Percentiles rank a stretch among this genome's conserved stretches.
Conservation (phyloP, 352 stramenopile species). For the Thalassiosira hispida region DNA sequence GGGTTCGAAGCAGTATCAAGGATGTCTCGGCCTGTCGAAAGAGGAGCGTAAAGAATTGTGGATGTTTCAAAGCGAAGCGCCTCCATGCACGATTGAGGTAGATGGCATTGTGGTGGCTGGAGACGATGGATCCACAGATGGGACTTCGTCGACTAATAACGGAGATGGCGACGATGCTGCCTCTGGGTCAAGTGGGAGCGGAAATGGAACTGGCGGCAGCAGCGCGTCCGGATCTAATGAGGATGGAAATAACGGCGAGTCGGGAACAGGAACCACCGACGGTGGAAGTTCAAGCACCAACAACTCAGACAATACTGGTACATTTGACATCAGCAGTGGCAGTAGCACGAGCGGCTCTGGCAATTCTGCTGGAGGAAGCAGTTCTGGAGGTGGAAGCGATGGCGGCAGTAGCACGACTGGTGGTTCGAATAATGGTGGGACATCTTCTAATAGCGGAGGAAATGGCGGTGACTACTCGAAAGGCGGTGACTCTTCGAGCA, state of each 20-base stretch:
- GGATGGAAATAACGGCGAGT: not conserved
- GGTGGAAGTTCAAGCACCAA: not conserved
- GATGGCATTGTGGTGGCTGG: slow-evolving; percentile 2
- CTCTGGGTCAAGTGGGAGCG: not conserved
- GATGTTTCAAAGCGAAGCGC: slow-evolving; percentile 6
- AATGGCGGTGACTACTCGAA: not conserved
- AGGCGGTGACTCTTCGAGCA: not conserved
- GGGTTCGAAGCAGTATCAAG: not conserved
- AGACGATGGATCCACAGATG: slow-evolving; percentile 1
- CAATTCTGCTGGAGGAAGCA: not conserved
- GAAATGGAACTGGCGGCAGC: not conserved
- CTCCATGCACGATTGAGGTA: slow-evolving; percentile 2
- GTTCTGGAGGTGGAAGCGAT: not conserved
- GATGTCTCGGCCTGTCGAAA: slow-evolving; percentile 21
- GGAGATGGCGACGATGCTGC: not conserved
- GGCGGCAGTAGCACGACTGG: slow-evolving; percentile 6
- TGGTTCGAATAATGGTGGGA: slow-evolving; percentile 2
- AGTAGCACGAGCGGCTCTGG: slow-evolving; percentile 2
- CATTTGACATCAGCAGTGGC: not conserved
- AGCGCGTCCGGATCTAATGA: not conserved
- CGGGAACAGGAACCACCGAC: not conserved
- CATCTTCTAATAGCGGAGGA: slow-evolving; percentile 15
- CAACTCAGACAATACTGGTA: too few species aligned
- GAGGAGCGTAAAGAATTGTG: slow-evolving; percentile 17
- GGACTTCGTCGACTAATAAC: not conserved